These are phyloP conservation scores for Acacia melanoxylon DNA, from an alignment of 306 rosid genomes.

Conservation along the genomic window DNA sequence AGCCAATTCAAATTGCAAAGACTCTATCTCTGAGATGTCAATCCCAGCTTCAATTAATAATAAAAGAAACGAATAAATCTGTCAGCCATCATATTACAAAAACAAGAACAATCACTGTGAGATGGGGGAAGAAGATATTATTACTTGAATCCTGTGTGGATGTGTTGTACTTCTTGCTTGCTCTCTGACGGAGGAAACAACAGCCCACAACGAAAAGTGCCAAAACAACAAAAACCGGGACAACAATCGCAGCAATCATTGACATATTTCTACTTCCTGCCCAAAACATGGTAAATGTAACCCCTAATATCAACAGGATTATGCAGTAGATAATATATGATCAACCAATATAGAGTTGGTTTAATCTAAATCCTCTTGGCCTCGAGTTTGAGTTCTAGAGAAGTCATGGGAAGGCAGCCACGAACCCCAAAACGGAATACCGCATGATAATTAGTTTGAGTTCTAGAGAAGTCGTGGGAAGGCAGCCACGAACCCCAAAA, in stretches of 20 bases:
- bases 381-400: too few relatives aligned
- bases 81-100: background rate
- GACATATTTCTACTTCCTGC: conserved; percentile 38
- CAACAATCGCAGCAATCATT: conserved; percentile 32
- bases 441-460: too few relatives aligned
- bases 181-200: conserved; percentile 41
- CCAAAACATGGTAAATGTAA: background rate
- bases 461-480: too few relatives aligned
- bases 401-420: too few relatives aligned
- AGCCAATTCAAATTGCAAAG: conserved; percentile 47
- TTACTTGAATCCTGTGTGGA: conserved; percentile 37
- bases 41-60: background rate
- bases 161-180: conserved; percentile 24
- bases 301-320: background rate
- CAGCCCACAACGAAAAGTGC: conserved; percentile 35
- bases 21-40: conserved; percentile 32
- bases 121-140: background rate
- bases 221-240: conserved; percentile 34
- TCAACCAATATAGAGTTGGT: too few relatives aligned
- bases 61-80: background rate
- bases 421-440: too few relatives aligned
- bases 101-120: background rate
- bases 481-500: too few relatives aligned
- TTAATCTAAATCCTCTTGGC: too few relatives aligned
- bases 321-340: too few relatives aligned